Base-by-base conservation (phyloP, 108 stramenopile species). In the Stephanodiscus triporus region DNA sequence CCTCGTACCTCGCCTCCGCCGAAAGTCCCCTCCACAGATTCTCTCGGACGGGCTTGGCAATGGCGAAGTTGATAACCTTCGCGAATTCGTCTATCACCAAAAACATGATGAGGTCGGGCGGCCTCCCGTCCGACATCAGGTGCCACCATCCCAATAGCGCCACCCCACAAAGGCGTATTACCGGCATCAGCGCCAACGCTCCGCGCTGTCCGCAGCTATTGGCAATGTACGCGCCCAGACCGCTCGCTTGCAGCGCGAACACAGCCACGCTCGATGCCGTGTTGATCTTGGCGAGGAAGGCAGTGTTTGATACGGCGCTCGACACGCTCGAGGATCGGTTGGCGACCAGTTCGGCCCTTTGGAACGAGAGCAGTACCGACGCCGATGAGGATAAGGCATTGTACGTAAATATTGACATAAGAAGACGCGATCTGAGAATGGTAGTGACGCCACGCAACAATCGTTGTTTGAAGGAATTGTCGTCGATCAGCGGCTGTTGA, bases 381-480 rank as follows among this genome's bases (percentile, higher is more conserved):
- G 92, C 91, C 20, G 88, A 86, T 45, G 95, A 90, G 70, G 84
- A 93, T 13, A 96, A 82, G 8, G 95, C 95, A 83, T 96, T 96
- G 84, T 96, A 96, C 29, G 92, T 96, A 66, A 96, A 96, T 54
- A 94, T 96, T 49, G 92, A 78, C 91, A 96, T 92, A 32, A 96
- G 80, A 10, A 96, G 80, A 29, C 89, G 87, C 16, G 90, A 91
- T 45, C 85, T 68, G n/a, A 96, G 66, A 67, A 96, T 96, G 30
- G 92, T 94, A 6, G 87, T 94, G 29, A 91, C 69, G 10, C 92
- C 92, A 56, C 92, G 90, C 17, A 92, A 63, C 40, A 96, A 77
- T 47, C 95, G 74, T 70, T 93, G 89, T 60, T 86, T 88, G 84
- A 94, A 96, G 16, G 91, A 86, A 75, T 90, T 84, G 50, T 91